Evolutionary conservation across 1,284 basidiomycete genomes (phyloP), one percentile per base, ranked within the genome.

Genomic region (Rhodotorula sp.): DNA sequence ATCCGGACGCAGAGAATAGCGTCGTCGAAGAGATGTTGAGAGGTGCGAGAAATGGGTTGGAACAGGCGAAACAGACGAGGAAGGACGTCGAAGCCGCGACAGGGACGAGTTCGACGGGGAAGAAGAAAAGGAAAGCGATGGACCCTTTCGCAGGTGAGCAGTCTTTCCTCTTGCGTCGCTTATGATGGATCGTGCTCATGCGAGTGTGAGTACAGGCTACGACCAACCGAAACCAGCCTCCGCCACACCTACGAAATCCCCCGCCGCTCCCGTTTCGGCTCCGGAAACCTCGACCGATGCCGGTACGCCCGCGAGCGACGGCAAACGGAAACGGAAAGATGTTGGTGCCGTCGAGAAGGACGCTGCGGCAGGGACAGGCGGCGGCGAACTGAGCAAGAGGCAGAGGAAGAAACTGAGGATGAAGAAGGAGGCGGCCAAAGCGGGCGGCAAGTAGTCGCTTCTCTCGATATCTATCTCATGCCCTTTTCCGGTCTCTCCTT

Each of bases 91-190:
- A 49, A 23, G 60, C n/a, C 34, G 66, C 52, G 5, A 34, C 34
- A 19, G 34, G 49, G 38, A 61, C 31, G 26, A 52, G 21, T 21
- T 23, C 50, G 12, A n/a, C 21, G 4, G 12, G 23, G 26, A 55
- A 55, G 19, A 58, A 54, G 57, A 65, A 61, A 55, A 28, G 70
- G 28, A 61, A 64, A 19, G 48, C 48, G 34, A n/a, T 68, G 21
- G 70, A 71, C 49, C 70, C 70, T 23, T 71, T 71, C 38, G 70
- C 70, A 18, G 70, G 70, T 65, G 15, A 50, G 38, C 12, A 43
- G 69, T 45, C 21, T 31, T 18, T 34, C 38, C 5, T 16, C 45
- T 45, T 5, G 15, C 23, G 1, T 19, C 10, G 1, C 3, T 47
- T 49, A n/a, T 47, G 6, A 16, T 15, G 28, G 28, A 12, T 16